Conservation (phyloP, 768 basidiomycete species). For the Hemileccinum impolitum region DNA sequence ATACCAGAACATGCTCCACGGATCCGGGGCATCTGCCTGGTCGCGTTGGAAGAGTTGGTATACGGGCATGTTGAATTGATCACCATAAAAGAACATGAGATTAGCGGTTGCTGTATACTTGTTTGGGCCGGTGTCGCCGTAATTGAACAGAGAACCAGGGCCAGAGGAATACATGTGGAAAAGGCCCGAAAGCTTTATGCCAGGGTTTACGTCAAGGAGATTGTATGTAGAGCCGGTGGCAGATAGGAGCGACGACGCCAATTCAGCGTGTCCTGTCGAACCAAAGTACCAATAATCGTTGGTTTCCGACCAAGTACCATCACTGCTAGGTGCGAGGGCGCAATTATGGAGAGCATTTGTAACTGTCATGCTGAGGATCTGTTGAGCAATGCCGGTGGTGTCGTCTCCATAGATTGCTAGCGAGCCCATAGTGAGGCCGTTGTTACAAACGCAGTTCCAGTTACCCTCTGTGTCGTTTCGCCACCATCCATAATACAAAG, state of each 20-base stretch:
- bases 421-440: constrained; percentile 82
- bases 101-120: constrained; percentile 96
- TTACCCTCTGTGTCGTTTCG: constrained; percentile 69
- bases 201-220: constrained; percentile 67
- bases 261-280: constrained; percentile 86
- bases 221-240: constrained; percentile 85
- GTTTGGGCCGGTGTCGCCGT: constrained; percentile 69
- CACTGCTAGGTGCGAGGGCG: constrained; percentile 52
- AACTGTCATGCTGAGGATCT: constrained; percentile 65
- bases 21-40: constrained; percentile 75
- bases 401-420: constrained; percentile 89
- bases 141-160: constrained; percentile 79
- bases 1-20: constrained; percentile 94
- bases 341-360: constrained; percentile 79
- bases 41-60: constrained; percentile 93
- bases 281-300: constrained; percentile 96
- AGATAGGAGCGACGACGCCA: constrained; percentile 75
- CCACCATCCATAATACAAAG: constrained; percentile 72
- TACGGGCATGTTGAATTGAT: constrained; percentile 62
- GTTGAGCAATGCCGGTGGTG: constrained; percentile 63
- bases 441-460: constrained; percentile 98
- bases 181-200: constrained; percentile 65
- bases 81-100: constrained; percentile 73
- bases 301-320: constrained; percentile 94
- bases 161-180: constrained; percentile 91